Conservation (phyloP, 441 rosid genomes). For the Gossypium trilobum region DNA sequence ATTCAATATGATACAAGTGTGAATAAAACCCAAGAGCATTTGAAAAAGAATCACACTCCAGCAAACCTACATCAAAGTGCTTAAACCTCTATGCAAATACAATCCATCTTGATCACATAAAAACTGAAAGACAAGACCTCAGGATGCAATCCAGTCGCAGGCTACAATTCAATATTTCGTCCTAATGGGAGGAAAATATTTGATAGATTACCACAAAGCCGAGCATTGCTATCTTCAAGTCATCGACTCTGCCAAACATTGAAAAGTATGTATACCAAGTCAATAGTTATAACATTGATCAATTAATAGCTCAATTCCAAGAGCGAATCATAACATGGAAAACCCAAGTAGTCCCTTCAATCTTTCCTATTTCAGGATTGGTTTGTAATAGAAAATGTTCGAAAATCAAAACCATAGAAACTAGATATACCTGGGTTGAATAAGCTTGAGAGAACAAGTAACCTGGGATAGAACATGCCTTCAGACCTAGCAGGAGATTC, state of each 20-base stretch:
- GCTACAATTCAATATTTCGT: background rate
- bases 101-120: background rate
- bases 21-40: background rate
- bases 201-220: background rate
- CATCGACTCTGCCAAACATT: background rate
- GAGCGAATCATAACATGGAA: background rate
- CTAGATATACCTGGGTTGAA: too few species aligned
- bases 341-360: background rate
- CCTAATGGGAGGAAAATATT: background rate
- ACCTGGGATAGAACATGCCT: slow-evolving; percentile 48
- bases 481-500: slow-evolving; percentile 79
- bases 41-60: background rate
- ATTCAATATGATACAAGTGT: background rate
- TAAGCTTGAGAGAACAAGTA: slow-evolving; percentile 5
- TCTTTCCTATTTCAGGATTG: background rate
- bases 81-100: background rate
- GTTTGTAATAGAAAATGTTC: background rate
- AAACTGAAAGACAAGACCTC: background rate
- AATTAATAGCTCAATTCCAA: background rate
- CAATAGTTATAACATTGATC: background rate
- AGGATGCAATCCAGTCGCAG: background rate
- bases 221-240: background rate
- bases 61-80: background rate
- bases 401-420: too few species aligned
- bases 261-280: background rate